phyloP scores from a whole-genome alignment of 75 land plant species.

The Larix kaempferi region DNA sequence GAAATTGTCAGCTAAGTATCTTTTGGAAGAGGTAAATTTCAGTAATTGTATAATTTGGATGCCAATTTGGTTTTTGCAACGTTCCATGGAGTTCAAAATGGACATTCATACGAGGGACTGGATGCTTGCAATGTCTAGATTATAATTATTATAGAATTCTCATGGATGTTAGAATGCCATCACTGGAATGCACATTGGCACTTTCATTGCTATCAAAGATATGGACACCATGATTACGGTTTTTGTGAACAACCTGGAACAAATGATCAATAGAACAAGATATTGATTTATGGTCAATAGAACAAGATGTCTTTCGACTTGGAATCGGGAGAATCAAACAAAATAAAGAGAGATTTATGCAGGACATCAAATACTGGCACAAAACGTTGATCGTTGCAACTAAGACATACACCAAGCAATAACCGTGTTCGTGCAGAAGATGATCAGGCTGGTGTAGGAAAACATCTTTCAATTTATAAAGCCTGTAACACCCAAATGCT shows the following conservation, averaged over 20 bases:
- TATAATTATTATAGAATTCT: too few species aligned
- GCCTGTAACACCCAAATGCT: too few species aligned
- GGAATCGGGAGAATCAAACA: slow-evolving; percentile 53
- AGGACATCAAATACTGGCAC: slow-evolving; percentile 64
- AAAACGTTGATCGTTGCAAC: slow-evolving; percentile 66
- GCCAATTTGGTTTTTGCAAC: too few species aligned
- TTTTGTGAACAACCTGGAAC: slow-evolving; percentile 38
- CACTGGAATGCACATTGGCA: slow-evolving; percentile 45
- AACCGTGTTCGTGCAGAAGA: slow-evolving; percentile 65
- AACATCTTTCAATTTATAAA: not conserved
- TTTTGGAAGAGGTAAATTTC: too few species aligned
- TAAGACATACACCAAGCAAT: slow-evolving; percentile 64
- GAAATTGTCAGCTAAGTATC: too few species aligned
- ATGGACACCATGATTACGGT: slow-evolving; percentile 68
- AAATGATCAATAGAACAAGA: slow-evolving; percentile 32
- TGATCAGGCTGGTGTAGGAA: slow-evolving; percentile 29
- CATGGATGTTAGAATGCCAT: too few species aligned
- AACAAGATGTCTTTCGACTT: slow-evolving; percentile 45
- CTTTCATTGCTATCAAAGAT: slow-evolving; percentile 64
- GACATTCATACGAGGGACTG: too few species aligned
- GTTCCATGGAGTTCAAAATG: too few species aligned
- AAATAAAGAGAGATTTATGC: slow-evolving; percentile 54
- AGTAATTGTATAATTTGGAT: too few species aligned
- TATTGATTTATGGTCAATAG: slow-evolving; percentile 37
- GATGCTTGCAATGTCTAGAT: too few species aligned